phyloP scores from a whole-genome alignment of 2,329 filamentous ascomycete genomes.

The Xylaria sp. region DNA sequence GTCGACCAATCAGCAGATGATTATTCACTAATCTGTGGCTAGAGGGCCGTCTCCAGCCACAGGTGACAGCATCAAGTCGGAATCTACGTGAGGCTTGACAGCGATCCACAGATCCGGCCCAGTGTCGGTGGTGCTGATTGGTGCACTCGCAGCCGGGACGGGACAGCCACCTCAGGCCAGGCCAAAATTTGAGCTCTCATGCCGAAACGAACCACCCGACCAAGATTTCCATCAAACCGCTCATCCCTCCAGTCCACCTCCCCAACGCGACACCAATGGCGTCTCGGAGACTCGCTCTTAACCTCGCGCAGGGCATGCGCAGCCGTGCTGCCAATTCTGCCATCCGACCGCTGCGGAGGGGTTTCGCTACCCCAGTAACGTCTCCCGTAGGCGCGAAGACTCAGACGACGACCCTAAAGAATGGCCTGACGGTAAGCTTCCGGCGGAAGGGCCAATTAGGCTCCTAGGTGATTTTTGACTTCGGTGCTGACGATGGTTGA shows the following conservation, averaged over 20 bases:
- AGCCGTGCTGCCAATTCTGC: slow-evolving; percentile 82
- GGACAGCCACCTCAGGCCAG: slow-evolving; percentile 30
- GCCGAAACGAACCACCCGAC: slow-evolving; percentile 32
- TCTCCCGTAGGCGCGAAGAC: slow-evolving; percentile 72
- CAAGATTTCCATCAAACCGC: slow-evolving; percentile 54
- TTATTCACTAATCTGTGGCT: slow-evolving; percentile 24
- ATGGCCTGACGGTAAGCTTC: slow-evolving; percentile 85
- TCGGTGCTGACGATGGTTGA: slow-evolving; percentile 25
- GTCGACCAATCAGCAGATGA: slow-evolving; percentile 29
- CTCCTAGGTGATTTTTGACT: slow-evolving; percentile 5
- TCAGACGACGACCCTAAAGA: slow-evolving; percentile 93
- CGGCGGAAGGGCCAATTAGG: slow-evolving; percentile 34
- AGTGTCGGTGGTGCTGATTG: background rate
- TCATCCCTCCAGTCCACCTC: slow-evolving; percentile 53
- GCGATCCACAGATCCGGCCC: background rate
- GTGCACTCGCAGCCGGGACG: slow-evolving; percentile 1
- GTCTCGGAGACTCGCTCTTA: slow-evolving; percentile 95
- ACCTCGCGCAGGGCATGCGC: slow-evolving; percentile 88
- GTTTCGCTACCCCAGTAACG: slow-evolving; percentile 83
- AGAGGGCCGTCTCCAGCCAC: slow-evolving; percentile 6
- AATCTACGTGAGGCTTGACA: background rate
- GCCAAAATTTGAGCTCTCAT: slow-evolving; percentile 36
- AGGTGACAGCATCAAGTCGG: slow-evolving; percentile 9
- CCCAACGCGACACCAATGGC: slow-evolving; percentile 67
- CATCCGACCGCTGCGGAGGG: slow-evolving; percentile 76